Base-by-base conservation (phyloP, 306 rosid genomes). In the Bauhinia variegata region DNA sequence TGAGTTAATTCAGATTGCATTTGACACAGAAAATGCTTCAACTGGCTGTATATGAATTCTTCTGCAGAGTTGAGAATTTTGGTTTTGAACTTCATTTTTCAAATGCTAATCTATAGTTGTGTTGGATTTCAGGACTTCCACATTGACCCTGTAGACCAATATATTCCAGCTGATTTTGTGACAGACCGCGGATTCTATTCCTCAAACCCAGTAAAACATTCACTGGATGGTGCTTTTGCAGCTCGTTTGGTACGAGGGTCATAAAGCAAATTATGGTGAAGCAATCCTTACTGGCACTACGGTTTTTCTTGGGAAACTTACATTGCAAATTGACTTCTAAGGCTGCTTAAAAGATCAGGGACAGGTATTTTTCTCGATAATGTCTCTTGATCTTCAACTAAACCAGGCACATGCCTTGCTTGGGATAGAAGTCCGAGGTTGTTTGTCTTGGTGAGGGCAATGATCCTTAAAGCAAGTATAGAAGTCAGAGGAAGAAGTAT, bases 181-280 rank as follows among this genome's bases (percentile, higher is more conserved):
- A 88, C 85, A 3, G 73, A 74, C 6, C 46, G 54, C 4, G 91
- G 92, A 62, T 91, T 88, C 87, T 91, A 82, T 78, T 86, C 65
- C 76, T 91, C 96, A 72, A 67, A 84, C 78, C 97, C 97, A 0
- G 85, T 83, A 14, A 86, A 84, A 63, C 96, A 88, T 71, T 82
- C 81, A 5, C 77, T 88, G 30, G 96, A 91, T 33, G 92, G 97
- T 44, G 86, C 96, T 59, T 91, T 88, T 32, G 96, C 92, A 11
- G 91, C 96, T 65, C 88, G 93, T 34, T 71, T 91, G 47, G 76
- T 78, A 60, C 87, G 85, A 63, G 60, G 68, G 51, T 72, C 42
- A 33, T 78, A 74, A 79, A 60, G n/a, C 37, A 53, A 65, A 65
- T 34, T 74, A 61, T 13, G n/a, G 19, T 51, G 57, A 46, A 33